These are phyloP conservation scores for Fraxinus excelsior DNA, from an alignment of 257 asterid species.

Conservation along the genomic window DNA sequence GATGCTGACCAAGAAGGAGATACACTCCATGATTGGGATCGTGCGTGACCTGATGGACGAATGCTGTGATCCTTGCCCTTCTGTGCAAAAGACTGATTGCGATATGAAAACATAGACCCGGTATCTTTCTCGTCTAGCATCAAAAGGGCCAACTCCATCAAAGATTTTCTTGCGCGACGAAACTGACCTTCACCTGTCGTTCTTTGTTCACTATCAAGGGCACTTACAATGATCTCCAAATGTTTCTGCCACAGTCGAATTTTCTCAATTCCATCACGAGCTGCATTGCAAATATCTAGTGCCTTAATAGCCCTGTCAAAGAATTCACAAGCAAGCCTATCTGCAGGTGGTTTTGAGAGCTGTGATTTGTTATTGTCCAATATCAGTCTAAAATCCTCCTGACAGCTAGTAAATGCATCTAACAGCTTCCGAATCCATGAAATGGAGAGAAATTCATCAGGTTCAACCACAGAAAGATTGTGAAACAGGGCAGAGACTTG, in stretches of 20 bases:
- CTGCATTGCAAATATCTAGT: constrained; percentile 81
- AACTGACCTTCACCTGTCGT: constrained; percentile 65
- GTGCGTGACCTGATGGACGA: constrained; percentile 60
- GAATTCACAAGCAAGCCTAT: constrained; percentile 60
- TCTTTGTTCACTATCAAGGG: constrained; percentile 52
- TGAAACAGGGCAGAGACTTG: constrained; percentile 55
- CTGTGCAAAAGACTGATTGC: constrained; percentile 82
- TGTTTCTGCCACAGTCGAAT: constrained; percentile 80
- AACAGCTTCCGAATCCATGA: constrained; percentile 77
- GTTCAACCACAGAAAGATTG: constrained; percentile 49
- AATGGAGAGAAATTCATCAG: constrained; percentile 73
- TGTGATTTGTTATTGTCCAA: constrained; percentile 43
- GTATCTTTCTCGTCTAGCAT: constrained; percentile 80
- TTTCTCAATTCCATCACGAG: constrained; percentile 85
- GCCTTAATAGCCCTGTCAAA: constrained; percentile 80
- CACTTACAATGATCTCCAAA: constrained; percentile 65
- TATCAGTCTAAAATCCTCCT: constrained; percentile 56
- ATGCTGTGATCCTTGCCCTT: constrained; percentile 65
- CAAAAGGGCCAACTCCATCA: constrained; percentile 73
- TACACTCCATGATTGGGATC: constrained; percentile 96
- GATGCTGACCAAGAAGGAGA: constrained; percentile 91
- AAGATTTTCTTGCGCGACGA: constrained; percentile 78
- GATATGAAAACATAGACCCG: constrained; percentile 58
- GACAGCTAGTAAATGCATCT: constrained; percentile 60
- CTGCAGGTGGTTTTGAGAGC: constrained; percentile 55